These are phyloP conservation scores for Psilocybe tampanensis DNA, from an alignment of 768 basidiomycete genomes.

Conservation along the genomic window DNA sequence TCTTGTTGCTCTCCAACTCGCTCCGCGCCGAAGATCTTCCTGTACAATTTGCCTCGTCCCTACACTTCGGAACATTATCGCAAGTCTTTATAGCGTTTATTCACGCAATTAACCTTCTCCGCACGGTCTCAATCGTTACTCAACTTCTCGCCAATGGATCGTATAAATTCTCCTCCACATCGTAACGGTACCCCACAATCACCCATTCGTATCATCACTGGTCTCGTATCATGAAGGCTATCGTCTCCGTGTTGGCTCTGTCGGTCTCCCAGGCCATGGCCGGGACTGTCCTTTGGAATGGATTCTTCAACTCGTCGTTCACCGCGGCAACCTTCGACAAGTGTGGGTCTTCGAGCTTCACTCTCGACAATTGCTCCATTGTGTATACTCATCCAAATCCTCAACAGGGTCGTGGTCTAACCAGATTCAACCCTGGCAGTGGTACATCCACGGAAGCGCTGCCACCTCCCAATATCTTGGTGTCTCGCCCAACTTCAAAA, in stretches of 20 bases:
- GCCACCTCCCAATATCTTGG: constrained; percentile 19
- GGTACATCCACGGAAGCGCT: constrained; percentile 22
- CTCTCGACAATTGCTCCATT: neutral
- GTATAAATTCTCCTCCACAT: constrained; percentile 8
- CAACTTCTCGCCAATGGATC: neutral
- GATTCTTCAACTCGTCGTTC: constrained; percentile 22
- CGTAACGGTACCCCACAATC: neutral
- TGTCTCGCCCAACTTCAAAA: constrained; percentile 20
- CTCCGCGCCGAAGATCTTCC: constrained; percentile 20
- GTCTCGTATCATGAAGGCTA: constrained; percentile 14
- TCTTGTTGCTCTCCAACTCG: neutral
- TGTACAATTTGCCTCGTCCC: neutral
- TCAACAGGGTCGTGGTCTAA: constrained; percentile 21
- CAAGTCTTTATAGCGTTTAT: neutral
- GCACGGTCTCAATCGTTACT: constrained; percentile 2
- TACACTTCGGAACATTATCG: constrained; percentile 21
- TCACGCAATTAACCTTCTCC: constrained; percentile 6
- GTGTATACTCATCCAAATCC: neutral
- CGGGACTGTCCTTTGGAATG: constrained; percentile 20
- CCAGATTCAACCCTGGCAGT: constrained; percentile 22
- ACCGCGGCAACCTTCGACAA: constrained; percentile 18
- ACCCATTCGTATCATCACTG: neutral
- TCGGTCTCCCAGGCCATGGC: constrained; percentile 17
- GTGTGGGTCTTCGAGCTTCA: constrained; percentile 3
- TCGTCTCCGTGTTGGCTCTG: constrained; percentile 14